phyloP scores from a whole-genome alignment of 371 early-diverging fungal species.

The Mortierella sp. region DNA sequence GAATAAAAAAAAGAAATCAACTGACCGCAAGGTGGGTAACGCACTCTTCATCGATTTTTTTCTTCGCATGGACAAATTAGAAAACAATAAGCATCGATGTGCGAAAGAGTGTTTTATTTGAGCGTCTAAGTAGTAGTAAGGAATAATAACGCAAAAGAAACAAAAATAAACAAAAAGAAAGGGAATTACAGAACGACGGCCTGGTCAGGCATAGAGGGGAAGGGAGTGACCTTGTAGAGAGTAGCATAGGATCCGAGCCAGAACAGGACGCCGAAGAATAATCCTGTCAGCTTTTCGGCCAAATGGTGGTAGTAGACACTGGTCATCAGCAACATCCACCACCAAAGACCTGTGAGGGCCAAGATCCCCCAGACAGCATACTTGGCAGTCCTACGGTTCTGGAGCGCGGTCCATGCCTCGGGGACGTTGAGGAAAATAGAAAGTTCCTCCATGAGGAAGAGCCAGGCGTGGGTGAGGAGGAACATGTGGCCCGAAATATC shows the following conservation, averaged over 20 bases:
- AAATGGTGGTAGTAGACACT: slow-evolving; percentile 86
- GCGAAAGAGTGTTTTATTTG: neutral
- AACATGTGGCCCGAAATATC: slow-evolving; percentile 95
- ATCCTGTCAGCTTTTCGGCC: slow-evolving; percentile 79
- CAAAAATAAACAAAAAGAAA: neutral
- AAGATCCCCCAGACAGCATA: slow-evolving; percentile 55
- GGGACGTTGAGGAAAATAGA: slow-evolving; percentile 54
- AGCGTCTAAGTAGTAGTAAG: neutral
- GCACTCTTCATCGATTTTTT: neutral
- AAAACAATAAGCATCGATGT: neutral
- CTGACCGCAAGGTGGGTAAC: no score
- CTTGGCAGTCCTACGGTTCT: slow-evolving; percentile 41
- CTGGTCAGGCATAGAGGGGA: slow-evolving; percentile 54
- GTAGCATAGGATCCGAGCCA: slow-evolving; percentile 71
- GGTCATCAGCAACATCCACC: slow-evolving; percentile 83
- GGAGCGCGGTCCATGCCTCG: slow-evolving; percentile 34
- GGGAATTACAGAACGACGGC: slow-evolving; percentile 12
- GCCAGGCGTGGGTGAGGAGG: slow-evolving; percentile 84
- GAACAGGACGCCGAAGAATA: slow-evolving; percentile 75
- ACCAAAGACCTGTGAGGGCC: slow-evolving; percentile 72
- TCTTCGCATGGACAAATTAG: neutral
- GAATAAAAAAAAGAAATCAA: no score
- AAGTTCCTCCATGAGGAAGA: slow-evolving; percentile 85
- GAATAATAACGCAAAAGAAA: no score
- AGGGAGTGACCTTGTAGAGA: slow-evolving; percentile 34